A percentile compares a stretch with the other conserved stretches of the same genome.
phyloP scores from a whole-genome alignment of 148 eudicot genomes.

The Spergularia bocconei region DNA sequence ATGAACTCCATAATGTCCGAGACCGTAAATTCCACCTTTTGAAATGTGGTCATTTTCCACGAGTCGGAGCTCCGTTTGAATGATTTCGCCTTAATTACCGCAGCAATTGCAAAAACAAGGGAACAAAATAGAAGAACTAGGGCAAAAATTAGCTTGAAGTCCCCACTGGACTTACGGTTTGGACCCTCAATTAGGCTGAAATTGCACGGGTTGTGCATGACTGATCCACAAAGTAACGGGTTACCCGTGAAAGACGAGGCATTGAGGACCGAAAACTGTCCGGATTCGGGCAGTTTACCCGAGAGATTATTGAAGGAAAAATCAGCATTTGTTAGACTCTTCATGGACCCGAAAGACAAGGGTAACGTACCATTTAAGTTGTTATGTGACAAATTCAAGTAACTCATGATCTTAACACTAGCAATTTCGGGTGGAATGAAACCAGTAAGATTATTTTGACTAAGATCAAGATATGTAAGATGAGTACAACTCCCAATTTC shows the following conservation, averaged over 20 bases:
- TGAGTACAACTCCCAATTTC: constrained; percentile 65
- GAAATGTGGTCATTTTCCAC: constrained; percentile 88
- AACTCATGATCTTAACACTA: constrained; percentile 53
- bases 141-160: constrained; percentile 70
- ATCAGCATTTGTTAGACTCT: constrained; percentile 82
- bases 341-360: constrained; percentile 64
- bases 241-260: constrained; percentile 79
- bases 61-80: constrained; percentile 50
- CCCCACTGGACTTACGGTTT: constrained; percentile 34
- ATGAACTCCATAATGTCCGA: constrained; percentile 72
- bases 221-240: constrained; percentile 71
- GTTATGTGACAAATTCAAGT: constrained; percentile 78
- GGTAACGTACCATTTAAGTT: constrained; percentile 65
- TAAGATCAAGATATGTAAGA: constrained; percentile 75
- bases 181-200: constrained; percentile 16
- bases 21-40: constrained; percentile 65
- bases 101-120: constrained; percentile 58
- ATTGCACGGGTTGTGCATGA: constrained; percentile 66
- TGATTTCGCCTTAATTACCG: constrained; percentile 72
- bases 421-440: constrained; percentile 70
- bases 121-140: constrained; percentile 67
- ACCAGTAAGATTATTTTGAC: constrained; percentile 82
- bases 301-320: constrained; percentile 86
- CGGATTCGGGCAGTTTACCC: constrained; percentile 68
- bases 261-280: constrained; percentile 72